These are phyloP conservation scores for Kandelia obovata DNA, from an alignment of 345 rosid species.

Conservation along the genomic window DNA sequence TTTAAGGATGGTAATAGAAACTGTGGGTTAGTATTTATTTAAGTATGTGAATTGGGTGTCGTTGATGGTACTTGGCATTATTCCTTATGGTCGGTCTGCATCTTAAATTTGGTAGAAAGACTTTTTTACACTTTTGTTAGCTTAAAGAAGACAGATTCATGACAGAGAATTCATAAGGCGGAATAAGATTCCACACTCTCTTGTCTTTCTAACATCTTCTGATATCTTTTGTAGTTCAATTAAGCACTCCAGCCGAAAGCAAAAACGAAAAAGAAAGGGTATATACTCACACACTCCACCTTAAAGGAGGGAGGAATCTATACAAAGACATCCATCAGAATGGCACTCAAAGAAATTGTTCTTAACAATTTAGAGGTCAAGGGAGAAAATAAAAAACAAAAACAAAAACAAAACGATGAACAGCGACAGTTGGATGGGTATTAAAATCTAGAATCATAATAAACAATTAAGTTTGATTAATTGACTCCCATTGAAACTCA, in stretches of 20 bases:
- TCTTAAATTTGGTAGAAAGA: no score
- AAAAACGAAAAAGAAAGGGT: not conserved
- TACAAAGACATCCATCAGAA: not conserved
- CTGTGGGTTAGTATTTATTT: no score
- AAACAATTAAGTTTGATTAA: no score
- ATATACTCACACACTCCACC: not conserved
- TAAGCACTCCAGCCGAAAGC: not conserved
- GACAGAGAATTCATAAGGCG: not conserved
- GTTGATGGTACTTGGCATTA: no score
- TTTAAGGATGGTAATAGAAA: no score
- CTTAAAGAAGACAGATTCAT: not conserved
- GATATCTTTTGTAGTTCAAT: not conserved
- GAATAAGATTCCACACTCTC: conserved; percentile 6
- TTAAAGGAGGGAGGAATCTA: conserved; percentile 2
- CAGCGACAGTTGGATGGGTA: not conserved
- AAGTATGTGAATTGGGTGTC: no score
- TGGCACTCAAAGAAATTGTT: conserved; percentile 2
- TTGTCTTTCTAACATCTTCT: not conserved
- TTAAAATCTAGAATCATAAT: not conserved
- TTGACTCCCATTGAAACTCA: no score
- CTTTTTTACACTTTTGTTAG: not conserved
- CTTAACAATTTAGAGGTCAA: not conserved
- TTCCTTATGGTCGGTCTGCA: no score
- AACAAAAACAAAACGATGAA: not conserved
- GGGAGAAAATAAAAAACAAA: not conserved